Evolutionary conservation across 169 alveolate genomes (phyloP).

Genomic region (Cryptosporidium xiaoi): DNA sequence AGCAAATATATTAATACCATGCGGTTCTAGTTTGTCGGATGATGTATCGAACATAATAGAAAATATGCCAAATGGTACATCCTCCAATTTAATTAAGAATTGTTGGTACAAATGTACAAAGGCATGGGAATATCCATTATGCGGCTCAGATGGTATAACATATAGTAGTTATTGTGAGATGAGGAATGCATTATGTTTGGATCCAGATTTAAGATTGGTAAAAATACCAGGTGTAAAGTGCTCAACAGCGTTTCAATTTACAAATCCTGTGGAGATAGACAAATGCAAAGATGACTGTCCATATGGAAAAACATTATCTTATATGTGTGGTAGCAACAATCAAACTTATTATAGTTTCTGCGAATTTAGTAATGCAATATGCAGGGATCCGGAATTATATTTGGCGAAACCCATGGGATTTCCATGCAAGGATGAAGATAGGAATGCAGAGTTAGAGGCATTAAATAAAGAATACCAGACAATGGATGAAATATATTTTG

Average conservation of each 20-base stretch:
- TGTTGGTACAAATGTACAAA: slow-evolving; percentile 72
- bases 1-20: slow-evolving; percentile 50
- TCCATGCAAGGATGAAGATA: slow-evolving; percentile 66
- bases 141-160: slow-evolving; percentile 74
- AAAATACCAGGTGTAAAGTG: slow-evolving; percentile 70
- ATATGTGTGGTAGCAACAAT: slow-evolving; percentile 63
- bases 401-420: slow-evolving; percentile 70
- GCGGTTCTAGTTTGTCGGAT: slow-evolving; percentile 50
- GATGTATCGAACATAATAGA: slow-evolving; percentile 37
- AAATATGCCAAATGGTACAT: slow-evolving; percentile 57
- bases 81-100: not conserved
- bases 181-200: slow-evolving; percentile 71
- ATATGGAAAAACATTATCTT: slow-evolving; percentile 46
- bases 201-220: slow-evolving; percentile 68
- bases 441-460: slow-evolving; percentile 35
- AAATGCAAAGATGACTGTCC: slow-evolving; percentile 57
- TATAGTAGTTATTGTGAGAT: slow-evolving; percentile 73
- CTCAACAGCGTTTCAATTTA: slow-evolving; percentile 52
- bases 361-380: slow-evolving; percentile 61
- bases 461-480: slow-evolving; percentile 34
- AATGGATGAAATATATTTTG: slow-evolving; percentile 57
- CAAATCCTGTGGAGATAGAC: slow-evolving; percentile 50
- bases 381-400: slow-evolving; percentile 52
- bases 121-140: slow-evolving; percentile 70
- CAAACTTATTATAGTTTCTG: slow-evolving; percentile 63